A percentile compares a stretch with the other conserved stretches of the same genome.
Evolutionary conservation across 2,329 filamentous ascomycete species (phyloP).

Genomic region (Fusarium keratoplasticum): DNA sequence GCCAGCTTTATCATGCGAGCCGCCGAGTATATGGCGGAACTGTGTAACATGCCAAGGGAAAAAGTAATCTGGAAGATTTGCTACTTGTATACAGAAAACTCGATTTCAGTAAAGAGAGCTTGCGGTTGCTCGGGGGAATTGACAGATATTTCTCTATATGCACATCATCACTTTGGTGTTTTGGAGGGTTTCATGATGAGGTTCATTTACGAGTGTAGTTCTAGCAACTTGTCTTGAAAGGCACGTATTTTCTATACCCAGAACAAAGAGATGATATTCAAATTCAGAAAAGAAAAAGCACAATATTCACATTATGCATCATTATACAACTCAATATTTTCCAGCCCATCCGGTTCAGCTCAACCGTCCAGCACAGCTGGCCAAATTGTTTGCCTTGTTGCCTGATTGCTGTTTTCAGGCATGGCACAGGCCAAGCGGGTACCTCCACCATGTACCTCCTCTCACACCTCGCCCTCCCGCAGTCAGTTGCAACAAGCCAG

Average conservation of each 20-base stretch:
- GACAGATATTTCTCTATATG: not conserved
- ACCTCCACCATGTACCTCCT: constrained; percentile 42
- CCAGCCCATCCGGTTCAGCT: not conserved
- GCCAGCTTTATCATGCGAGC: constrained; percentile 25
- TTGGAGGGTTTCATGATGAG: constrained; percentile 27
- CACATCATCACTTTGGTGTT: constrained; percentile 5
- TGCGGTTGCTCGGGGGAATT: not conserved
- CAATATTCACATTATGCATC: not conserved
- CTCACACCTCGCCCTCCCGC: constrained; percentile 26
- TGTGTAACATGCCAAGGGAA: not conserved
- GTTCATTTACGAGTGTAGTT: not conserved
- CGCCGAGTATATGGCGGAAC: not conserved
- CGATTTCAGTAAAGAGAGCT: not conserved
- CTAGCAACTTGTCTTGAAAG: not conserved
- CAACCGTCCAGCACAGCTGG: not conserved
- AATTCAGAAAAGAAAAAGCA: not conserved
- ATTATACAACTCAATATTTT: not conserved
- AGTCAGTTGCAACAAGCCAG: constrained; percentile 31
- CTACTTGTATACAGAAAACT: not conserved
- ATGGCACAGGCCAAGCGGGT: constrained; percentile 40
- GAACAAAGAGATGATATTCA: not conserved
- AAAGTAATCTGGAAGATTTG: not conserved
- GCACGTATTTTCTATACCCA: not conserved
- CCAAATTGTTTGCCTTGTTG: constrained; percentile 47
- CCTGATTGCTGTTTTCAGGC: constrained; percentile 46